Conservation (phyloP, 2,329 filamentous ascomycete species). For the Leptographium procerum region DNA sequence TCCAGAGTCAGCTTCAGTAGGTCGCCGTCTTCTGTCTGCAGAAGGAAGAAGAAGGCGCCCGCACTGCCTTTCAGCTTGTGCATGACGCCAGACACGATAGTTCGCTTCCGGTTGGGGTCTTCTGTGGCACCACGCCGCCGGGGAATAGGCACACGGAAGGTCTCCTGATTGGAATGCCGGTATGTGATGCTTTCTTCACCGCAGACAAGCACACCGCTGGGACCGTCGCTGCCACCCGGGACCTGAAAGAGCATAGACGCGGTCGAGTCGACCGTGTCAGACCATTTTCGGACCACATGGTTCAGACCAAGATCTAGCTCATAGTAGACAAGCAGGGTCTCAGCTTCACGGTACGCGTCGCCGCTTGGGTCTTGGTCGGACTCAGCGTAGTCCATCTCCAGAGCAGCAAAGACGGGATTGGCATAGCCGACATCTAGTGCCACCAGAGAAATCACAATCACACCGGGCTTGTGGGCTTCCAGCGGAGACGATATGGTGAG, state of each 20-base stretch:
- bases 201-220: conserved; percentile 90
- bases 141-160: conserved; percentile 81
- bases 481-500: conserved; percentile 94
- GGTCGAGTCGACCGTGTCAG: conserved; percentile 81
- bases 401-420: conserved; percentile 88
- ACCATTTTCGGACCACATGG: conserved; percentile 94
- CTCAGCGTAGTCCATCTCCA: conserved; percentile 89
- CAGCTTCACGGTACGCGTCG: conserved; percentile 65
- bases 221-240: conserved; percentile 84
- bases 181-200: conserved; percentile 93
- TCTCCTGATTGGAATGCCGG: conserved; percentile 87
- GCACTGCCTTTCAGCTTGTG: conserved; percentile 77
- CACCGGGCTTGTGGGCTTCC: conserved; percentile 88
- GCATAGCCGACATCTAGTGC: conserved; percentile 93
- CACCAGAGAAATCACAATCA: conserved; percentile 77
- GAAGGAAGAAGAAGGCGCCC: conserved; percentile 90
- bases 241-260: conserved; percentile 90
- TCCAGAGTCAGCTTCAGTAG: conserved; percentile 94
- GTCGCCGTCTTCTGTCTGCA: conserved; percentile 96
- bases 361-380: conserved; percentile 85
- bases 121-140: conserved; percentile 78
- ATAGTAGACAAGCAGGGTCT: conserved; percentile 92
- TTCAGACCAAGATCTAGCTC: conserved; percentile 94
- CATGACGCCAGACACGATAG: conserved; percentile 85
- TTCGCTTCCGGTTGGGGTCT: conserved; percentile 81